Base-by-base conservation (phyloP, 306 rosid species). In the Alnus glutinosa region DNA sequence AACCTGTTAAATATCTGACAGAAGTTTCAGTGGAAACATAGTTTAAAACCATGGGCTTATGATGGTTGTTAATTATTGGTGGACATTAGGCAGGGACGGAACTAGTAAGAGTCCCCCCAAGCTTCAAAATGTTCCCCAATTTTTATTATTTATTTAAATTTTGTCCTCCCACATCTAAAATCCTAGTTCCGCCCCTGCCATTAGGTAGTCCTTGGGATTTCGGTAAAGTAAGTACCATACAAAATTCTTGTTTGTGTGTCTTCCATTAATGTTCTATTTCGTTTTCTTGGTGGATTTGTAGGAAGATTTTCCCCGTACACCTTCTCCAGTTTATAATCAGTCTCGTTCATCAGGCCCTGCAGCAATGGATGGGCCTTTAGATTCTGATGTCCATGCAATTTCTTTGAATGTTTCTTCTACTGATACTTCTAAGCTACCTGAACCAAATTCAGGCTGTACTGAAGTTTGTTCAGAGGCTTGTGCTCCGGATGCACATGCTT, bases 271-370 rank as follows among this genome's bases (percentile, higher is more conserved):
- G 28, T 71, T 75, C 19, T 67, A 34, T 71, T 61, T 80, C 14
- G 1, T 68, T 77, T 78, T 78, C 2, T 34, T 79, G 73, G 48
- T 79, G 81, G 30, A 76, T 58, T 77, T 78, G 64, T 73, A 88
- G 94, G 88, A 88, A 76, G 94, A 88, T 83, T 90, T 87, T 71
- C 90, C 92, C 55, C 89, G 89, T n/a, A 86, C 91, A 7, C 91
- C 90, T 48, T 90, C 92, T 81, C 88, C 92, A 73, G 82, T 88
- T 49, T 88, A 83, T 79, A 88, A 76, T 85, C 89, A 83, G 32
- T 79, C 92, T 77, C 82, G 77, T 79, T 76, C 87, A 62, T 77
- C 81, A 50, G 79, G 85, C 76, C 81, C 73, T 55, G 83, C 88
- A 68, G 78, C 87, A 78, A 71, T 82, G 42, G 91, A 87, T 57